phyloP scores from a whole-genome alignment of 768 basidiomycete species.

The Rhizopogon sp. region DNA sequence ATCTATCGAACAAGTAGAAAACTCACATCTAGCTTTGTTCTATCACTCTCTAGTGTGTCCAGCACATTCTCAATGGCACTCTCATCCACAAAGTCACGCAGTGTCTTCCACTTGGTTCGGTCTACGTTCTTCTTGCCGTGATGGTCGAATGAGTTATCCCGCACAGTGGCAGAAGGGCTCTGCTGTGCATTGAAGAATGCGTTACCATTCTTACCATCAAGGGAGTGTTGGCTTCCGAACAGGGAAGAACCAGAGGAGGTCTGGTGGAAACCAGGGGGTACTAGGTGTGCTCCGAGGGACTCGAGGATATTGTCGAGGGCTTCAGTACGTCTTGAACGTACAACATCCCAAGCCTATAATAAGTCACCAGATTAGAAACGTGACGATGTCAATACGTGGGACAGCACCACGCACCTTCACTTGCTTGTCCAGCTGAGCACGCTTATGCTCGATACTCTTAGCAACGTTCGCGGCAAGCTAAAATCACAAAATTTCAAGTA shows the following conservation, averaged over 20 bases:
- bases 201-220: conserved; percentile 30
- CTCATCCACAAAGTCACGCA: conserved; percentile 85
- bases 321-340: conserved; percentile 54
- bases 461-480: conserved; percentile 73
- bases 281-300: conserved; percentile 62
- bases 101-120: conserved; percentile 68
- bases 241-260: conserved; percentile 62
- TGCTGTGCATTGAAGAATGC: conserved; percentile 37
- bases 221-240: conserved; percentile 73
- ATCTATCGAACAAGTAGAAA: not conserved
- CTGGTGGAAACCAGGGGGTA: conserved; percentile 76
- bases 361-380: not conserved
- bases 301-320: conserved; percentile 70
- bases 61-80: conserved; percentile 71
- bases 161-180: conserved; percentile 27
- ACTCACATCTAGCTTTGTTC: conserved; percentile 63
- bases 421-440: conserved; percentile 51
- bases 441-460: conserved; percentile 70
- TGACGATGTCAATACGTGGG: not conserved
- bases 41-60: conserved; percentile 69
- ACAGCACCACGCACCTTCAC: conserved; percentile 45
- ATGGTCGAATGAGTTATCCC: conserved; percentile 15
- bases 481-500: not conserved
- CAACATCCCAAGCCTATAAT: conserved; percentile 64
- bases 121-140: conserved; percentile 29